A percentile compares a stretch with the other conserved stretches of the same genome.
Conservation (phyloP, 2,329 filamentous ascomycete genomes). For the Colletotrichum gigasporum region DNA sequence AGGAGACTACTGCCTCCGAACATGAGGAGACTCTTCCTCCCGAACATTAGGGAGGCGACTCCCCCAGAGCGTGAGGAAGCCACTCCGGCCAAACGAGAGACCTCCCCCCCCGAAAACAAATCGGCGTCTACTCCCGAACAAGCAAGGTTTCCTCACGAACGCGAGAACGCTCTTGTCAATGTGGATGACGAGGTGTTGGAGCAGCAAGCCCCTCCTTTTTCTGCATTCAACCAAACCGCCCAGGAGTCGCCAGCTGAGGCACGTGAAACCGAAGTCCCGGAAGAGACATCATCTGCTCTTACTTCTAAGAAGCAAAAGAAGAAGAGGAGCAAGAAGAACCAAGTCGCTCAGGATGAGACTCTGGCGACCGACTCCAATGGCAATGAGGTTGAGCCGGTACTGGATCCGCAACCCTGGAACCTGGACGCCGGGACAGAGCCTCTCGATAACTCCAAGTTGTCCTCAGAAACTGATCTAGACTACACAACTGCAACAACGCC, state of each 20-base stretch:
- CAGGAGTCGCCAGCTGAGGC: background rate
- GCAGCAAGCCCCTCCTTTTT: background rate
- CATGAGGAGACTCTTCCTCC: too few relatives aligned
- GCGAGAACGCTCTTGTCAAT: background rate
- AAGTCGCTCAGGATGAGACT: constrained; percentile 26
- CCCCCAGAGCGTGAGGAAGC: too few relatives aligned
- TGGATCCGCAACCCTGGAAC: background rate
- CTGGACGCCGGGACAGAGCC: background rate
- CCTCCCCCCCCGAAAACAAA: too few relatives aligned
- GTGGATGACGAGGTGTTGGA: background rate
- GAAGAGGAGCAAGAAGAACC: constrained; percentile 33
- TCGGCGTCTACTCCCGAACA: background rate
- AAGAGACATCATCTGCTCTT: background rate
- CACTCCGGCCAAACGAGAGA: too few relatives aligned
- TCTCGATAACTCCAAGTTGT: too few relatives aligned
- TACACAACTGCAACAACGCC: background rate
- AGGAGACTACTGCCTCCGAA: too few relatives aligned
- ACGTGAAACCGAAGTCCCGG: background rate
- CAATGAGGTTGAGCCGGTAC: background rate
- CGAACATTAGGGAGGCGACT: too few relatives aligned
- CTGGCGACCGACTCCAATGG: background rate
- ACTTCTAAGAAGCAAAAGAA: constrained; percentile 36
- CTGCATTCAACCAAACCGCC: background rate
- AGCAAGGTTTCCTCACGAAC: too few relatives aligned
- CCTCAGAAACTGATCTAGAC: constrained; percentile 2